Evolutionary conservation across 2,329 filamentous ascomycete species (phyloP), one percentile per base, ranked within the genome.

Genomic region (Xenoacremonium recifei): DNA sequence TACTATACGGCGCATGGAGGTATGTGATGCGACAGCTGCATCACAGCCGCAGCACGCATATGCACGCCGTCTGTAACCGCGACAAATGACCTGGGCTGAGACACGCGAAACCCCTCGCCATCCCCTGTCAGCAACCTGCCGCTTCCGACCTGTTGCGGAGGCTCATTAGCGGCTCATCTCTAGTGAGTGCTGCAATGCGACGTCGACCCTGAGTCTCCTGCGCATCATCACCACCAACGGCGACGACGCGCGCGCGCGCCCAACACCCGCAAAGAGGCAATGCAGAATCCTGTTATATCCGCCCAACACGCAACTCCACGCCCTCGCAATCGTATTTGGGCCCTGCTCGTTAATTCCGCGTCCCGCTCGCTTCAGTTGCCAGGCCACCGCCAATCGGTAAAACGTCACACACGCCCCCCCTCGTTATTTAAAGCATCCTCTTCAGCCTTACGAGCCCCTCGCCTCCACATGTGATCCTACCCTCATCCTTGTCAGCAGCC

Each of bases 371-470:
- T 27, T 27, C 13, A n/a, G n/a, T n/a, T n/a, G n/a, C n/a, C n/a
- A n/a, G n/a, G n/a, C n/a, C n/a, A n/a, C n/a, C n/a, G n/a, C n/a
- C n/a, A n/a, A n/a, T n/a, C n/a, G n/a, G n/a, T n/a, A n/a, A n/a
- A n/a, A n/a, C n/a, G 23, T 27, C 29, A 6, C 29, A 32, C 29
- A 16, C 29, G n/a, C n/a, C n/a, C n/a, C 29, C 29, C 29, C 29
- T 32, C 15, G 29, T 10, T 32, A 32, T 32, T 32, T 33, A 49
- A 48, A 46, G 45, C 43, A 52, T 43, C 50, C 47, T 57, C 52
- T 57, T 57, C 54, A 57, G 54, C 54, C 54, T 57, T 57, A 57
- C 54, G 50, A 46, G 49, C 33, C 18, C 19, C 40, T 42, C 48
- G 29, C 39, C 54, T 47, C 52, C 29, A 16, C 29, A 9, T 9